Conservation (phyloP, 352 stramenopile genomes). For the Phytophthora fragariae region DNA sequence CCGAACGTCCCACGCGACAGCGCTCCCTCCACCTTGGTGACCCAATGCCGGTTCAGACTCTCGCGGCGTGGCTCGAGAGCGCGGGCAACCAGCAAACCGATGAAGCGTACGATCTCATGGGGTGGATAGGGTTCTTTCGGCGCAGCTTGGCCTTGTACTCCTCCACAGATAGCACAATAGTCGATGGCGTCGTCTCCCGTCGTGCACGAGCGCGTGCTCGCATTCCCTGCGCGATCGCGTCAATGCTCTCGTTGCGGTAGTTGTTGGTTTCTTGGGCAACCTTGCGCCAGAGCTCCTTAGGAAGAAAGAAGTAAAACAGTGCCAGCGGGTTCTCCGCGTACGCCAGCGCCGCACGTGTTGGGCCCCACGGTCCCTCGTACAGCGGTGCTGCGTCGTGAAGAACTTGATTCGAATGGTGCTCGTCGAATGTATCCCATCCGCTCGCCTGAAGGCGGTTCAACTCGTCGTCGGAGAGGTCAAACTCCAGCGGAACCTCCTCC, state of each 20-base stretch:
- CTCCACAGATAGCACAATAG: background rate
- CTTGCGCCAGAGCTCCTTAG: conserved; percentile 11
- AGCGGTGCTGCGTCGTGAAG: background rate
- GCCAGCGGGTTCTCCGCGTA: conserved; percentile 1
- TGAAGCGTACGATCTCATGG: no score
- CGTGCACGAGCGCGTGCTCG: background rate
- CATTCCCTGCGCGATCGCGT: background rate
- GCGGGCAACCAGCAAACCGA: no score
- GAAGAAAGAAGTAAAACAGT: conserved; percentile 13
- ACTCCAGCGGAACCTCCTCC: conserved; percentile 1
- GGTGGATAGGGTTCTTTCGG: background rate
- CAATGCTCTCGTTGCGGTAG: background rate
- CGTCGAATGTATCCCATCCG: background rate
- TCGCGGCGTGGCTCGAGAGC: no score
- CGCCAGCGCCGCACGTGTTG: conserved; percentile 4
- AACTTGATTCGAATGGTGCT: background rate
- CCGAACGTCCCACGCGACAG: no score
- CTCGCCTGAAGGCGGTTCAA: background rate
- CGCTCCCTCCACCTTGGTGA: no score
- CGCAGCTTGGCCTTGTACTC: background rate
- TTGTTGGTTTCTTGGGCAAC: background rate
- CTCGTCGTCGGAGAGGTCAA: background rate
- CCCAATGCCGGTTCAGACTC: no score
- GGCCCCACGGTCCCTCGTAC: background rate
- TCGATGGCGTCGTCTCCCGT: background rate